Conservation (phyloP, 2,329 filamentous ascomycete genomes). For the Hypomyces perniciosus region DNA sequence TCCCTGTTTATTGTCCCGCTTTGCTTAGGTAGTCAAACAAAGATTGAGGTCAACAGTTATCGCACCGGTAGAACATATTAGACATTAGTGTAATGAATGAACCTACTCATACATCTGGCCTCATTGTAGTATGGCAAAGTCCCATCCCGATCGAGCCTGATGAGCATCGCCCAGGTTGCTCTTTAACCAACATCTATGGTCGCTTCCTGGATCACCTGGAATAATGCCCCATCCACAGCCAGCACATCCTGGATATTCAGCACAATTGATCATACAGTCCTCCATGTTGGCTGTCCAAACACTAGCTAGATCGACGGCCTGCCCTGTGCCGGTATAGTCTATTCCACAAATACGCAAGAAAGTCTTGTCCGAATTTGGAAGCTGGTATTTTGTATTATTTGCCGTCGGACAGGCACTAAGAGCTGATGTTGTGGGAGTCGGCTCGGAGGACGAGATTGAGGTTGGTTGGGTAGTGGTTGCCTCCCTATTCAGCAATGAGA, state of each 20-base stretch:
- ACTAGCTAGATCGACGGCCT: conserved; percentile 30
- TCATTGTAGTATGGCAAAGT: conserved; percentile 35
- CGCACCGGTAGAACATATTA: background rate
- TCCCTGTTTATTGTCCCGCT: too few relatives aligned
- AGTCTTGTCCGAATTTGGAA: conserved; percentile 32
- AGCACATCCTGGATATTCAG: conserved; percentile 32
- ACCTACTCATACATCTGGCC: background rate
- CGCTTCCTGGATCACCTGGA: conserved; percentile 31
- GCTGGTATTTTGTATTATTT: conserved; percentile 39
- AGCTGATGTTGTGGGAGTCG: conserved; percentile 19
- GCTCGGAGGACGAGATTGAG: conserved; percentile 16
- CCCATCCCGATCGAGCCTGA: conserved; percentile 32
- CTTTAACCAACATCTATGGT: conserved; percentile 42
- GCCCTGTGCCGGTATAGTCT: conserved; percentile 35
- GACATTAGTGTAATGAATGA: conserved; percentile 1
- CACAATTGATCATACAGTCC: conserved; percentile 41
- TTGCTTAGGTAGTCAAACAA: too few relatives aligned
- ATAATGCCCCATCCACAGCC: conserved; percentile 41
- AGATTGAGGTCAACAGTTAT: too few relatives aligned
- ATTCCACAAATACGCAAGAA: conserved; percentile 42
- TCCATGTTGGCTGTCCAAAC: conserved; percentile 34
- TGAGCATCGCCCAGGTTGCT: conserved; percentile 28
- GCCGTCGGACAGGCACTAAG: conserved; percentile 35
- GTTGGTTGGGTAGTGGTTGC: conserved; percentile 4
- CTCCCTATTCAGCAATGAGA: background rate